A percentile compares a stretch with the other conserved stretches of the same genome.
phyloP scores from a whole-genome alignment of 2,329 filamentous ascomycete species.

The Westerdykella sp. region DNA sequence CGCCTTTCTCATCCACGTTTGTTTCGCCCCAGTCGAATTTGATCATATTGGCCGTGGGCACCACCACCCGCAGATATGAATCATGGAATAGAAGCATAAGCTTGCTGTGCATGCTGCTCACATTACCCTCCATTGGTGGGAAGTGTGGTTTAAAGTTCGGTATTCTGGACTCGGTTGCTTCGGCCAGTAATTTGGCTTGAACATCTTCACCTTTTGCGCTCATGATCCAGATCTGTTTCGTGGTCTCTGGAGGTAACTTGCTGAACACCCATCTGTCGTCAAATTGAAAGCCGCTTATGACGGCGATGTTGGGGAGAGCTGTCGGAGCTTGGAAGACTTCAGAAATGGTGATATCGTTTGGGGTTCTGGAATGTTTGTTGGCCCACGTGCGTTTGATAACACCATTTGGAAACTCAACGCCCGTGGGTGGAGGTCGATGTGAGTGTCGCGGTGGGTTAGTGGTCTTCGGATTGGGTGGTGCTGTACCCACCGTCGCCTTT shows the following conservation, averaged over 20 bases:
- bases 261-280: conserved; percentile 67
- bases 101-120: conserved; percentile 87
- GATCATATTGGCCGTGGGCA: conserved; percentile 83
- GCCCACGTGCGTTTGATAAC: conserved; percentile 78
- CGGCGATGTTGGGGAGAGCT: conserved; percentile 57
- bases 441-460: conserved; percentile 11
- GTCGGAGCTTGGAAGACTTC: conserved; percentile 71
- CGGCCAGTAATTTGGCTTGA: conserved; percentile 19
- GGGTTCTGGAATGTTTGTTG: conserved; percentile 51
- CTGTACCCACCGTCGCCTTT: not conserved
- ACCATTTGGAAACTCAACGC: conserved; percentile 51
- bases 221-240: conserved; percentile 53
- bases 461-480: not conserved
- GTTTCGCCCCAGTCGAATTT: conserved; percentile 85
- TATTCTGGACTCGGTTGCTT: conserved; percentile 33
- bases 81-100: conserved; percentile 81
- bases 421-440: not conserved
- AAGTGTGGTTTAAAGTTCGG: conserved; percentile 64
- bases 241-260: conserved; percentile 59
- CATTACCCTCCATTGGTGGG: conserved; percentile 66
- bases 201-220: conserved; percentile 48
- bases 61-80: conserved; percentile 66
- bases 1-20: conserved; percentile 39
- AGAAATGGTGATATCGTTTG: conserved; percentile 77
- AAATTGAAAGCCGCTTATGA: conserved; percentile 84